phyloP scores from a whole-genome alignment of 2,329 filamentous ascomycete genomes.

The Calonectria crousiana region DNA sequence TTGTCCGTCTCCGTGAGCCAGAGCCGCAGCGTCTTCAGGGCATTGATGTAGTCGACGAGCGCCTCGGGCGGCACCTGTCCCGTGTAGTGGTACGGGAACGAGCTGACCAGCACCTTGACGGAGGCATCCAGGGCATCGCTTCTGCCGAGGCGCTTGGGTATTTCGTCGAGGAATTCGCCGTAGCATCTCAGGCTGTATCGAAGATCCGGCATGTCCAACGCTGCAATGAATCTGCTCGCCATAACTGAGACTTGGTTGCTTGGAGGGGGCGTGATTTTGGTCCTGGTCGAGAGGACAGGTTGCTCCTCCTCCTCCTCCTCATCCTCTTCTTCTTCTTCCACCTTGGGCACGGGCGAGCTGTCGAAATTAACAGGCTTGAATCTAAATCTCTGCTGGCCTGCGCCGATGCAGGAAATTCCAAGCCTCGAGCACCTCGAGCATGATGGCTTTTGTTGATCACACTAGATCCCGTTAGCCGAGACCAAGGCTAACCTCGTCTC shows the following conservation, averaged over 20 bases:
- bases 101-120: not conserved
- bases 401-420: not conserved
- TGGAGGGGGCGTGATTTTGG: not conserved
- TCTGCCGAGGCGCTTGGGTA: not conserved
- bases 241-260: not conserved
- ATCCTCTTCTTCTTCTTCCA: not conserved
- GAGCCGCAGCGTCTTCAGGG: not conserved
- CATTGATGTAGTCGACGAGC: not conserved
- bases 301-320: not conserved
- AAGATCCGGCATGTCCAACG: not conserved
- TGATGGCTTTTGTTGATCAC: not conserved
- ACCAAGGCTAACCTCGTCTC: not conserved
- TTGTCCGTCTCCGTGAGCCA: not conserved
- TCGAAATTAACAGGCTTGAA: not conserved
- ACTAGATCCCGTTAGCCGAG: not conserved
- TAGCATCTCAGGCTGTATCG: not conserved
- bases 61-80: not conserved
- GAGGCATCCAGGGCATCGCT: not conserved
- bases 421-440: not conserved
- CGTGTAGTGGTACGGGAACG: conserved; percentile 1
- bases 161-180: conserved; percentile 1
- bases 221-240: not conserved
- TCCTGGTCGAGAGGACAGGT: not conserved
- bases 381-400: not conserved
- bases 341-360: not conserved